Evolutionary conservation across 2,329 filamentous ascomycete genomes (phyloP), one percentile per base, ranked within the genome.

Genomic region (Rachicladosporium sp.): DNA sequence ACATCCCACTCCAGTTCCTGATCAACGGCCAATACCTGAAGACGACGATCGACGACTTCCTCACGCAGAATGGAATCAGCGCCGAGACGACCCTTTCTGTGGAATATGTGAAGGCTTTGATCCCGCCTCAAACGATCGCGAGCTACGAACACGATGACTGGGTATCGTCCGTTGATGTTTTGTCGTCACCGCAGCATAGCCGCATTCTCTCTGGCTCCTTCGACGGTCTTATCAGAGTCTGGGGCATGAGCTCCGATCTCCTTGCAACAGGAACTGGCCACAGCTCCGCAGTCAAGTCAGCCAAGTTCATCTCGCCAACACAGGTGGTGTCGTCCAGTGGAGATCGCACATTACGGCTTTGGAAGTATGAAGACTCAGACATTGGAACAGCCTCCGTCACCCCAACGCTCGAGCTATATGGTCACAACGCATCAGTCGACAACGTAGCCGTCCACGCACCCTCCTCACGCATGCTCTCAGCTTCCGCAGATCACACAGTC

Each of bases 71-170:
- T 55, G 89, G 89, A 36, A 79, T 96, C 45, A 94, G 86, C 12
- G 76, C 86, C 32, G 91, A 98, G 67, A 82, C 80, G 4, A 89
- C 82, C 3, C 67, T 98, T 38, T 82, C 80, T 29, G 73, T 98
- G 42, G 88, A 96, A 67, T 98, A 96, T 63, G 86, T 95, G 29
- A 81, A 87, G 53, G 91, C 87, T 47, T 68, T 95, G 50, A 78
- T 95, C 44, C 91, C 91, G 6, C 91, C 91, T 11, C 71, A 83
- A 29, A 89, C 91, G 60, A 79, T 93, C 51, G 82, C 87, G 9
- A 91, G 83, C 56, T 98, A 94, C 59, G 81, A 95, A 66, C 89
- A 98, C 60, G 88, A 98, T 56, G 91, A 96, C 61, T 98, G 91
- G 91, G 83, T 98, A 36, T 85, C 84, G 58, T 75, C 76, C 19